Evolutionary conservation across 257 asterid species (phyloP).

Genomic region (Paulownia fortunei): DNA sequence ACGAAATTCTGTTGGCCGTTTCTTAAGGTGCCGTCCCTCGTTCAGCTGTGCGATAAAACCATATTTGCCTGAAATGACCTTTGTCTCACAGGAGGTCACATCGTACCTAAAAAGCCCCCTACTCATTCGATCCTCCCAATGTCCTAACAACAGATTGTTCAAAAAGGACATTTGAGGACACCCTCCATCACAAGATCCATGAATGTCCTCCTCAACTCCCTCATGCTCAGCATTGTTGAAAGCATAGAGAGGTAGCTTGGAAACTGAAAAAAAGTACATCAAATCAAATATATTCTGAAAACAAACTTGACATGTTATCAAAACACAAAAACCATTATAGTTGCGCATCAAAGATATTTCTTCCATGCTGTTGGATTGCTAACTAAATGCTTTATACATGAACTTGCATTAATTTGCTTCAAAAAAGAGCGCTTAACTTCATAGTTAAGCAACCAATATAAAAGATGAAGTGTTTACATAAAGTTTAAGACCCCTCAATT

Average conservation of each 20-base stretch:
- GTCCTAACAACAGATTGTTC: constrained; percentile 59
- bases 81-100: constrained; percentile 73
- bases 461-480: background rate
- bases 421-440: background rate
- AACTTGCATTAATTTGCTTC: constrained; percentile 8
- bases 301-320: background rate
- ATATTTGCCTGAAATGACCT: constrained; percentile 60
- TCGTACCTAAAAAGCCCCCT: constrained; percentile 75
- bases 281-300: constrained; percentile 7
- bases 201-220: constrained; percentile 25
- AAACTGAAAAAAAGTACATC: constrained; percentile 46
- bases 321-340: background rate
- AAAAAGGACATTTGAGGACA: constrained; percentile 44
- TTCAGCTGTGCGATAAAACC: constrained; percentile 83
- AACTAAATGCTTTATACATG: background rate
- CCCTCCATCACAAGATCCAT: constrained; percentile 37
- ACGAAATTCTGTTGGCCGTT: constrained; percentile 75
- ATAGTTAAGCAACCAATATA: background rate
- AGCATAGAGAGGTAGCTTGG: constrained; percentile 65
- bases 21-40: constrained; percentile 86
- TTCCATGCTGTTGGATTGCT: background rate
- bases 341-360: background rate
- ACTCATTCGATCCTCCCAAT: constrained; percentile 75
- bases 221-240: constrained; percentile 48
- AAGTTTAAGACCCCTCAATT: background rate